Evolutionary conservation across 139 green algal species (phyloP).

Genomic region (Deuterostichococcus epilithicus): DNA sequence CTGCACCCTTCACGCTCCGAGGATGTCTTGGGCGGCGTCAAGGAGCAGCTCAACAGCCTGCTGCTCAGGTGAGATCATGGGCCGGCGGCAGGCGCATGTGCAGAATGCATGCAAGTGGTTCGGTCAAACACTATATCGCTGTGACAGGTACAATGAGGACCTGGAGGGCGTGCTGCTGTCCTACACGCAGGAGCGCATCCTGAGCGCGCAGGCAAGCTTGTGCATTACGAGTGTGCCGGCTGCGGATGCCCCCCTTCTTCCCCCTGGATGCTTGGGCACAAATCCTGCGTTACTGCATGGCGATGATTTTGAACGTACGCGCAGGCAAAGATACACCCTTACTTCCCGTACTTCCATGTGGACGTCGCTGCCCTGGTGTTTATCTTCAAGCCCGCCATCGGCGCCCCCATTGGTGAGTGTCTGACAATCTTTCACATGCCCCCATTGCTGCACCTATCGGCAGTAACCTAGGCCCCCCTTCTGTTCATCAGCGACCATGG

Average conservation of each 20-base stretch:
- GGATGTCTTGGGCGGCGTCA: slow-evolving; percentile 26
- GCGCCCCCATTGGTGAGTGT: slow-evolving; percentile 33
- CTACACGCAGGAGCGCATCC: slow-evolving; percentile 27
- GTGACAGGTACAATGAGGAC: slow-evolving; percentile 55
- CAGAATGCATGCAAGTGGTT: neutral
- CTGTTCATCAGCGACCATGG: neutral
- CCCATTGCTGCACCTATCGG: neutral
- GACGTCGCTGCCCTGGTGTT: slow-evolving; percentile 35
- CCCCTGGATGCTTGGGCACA: slow-evolving; percentile 33
- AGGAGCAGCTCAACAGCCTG: slow-evolving; percentile 35
- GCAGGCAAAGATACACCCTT: slow-evolving; percentile 45
- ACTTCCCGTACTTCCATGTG: slow-evolving; percentile 52
- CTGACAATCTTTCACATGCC: neutral
- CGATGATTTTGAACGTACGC: neutral
- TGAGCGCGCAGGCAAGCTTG: slow-evolving; percentile 27
- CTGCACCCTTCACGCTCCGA: slow-evolving; percentile 43
- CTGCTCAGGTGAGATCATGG: slow-evolving; percentile 30
- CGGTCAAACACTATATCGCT: neutral
- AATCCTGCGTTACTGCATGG: no score
- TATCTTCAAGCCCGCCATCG: slow-evolving; percentile 38
- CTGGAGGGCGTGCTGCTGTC: slow-evolving; percentile 45
- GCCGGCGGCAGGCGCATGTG: neutral
- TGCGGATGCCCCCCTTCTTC: slow-evolving; percentile 52
- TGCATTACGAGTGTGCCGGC: neutral
- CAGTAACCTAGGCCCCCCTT: neutral